Base-by-base conservation (phyloP, 148 eudicot species). In the Persicaria tinctoria region DNA sequence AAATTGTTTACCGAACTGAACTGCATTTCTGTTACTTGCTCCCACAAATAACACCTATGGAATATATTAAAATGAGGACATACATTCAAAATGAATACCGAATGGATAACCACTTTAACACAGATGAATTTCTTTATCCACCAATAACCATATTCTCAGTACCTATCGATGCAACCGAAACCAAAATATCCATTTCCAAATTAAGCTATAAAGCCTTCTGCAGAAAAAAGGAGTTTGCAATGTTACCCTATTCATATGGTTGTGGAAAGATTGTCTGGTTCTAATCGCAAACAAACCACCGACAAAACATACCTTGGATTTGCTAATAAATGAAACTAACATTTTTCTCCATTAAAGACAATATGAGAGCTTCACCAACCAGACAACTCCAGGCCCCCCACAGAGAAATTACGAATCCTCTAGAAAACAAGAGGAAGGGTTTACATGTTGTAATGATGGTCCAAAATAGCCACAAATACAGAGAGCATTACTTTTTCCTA, bases 311-410 rank as follows among this genome's bases (percentile, higher is more conserved):
- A 62, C 68, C 45, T 27, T 63, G 16, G 45, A 27, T 38, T 63
- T 27, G 68, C 16, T 23, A 27, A 63, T 63, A 66, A 38, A 66
- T 38, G 48, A 44, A 13, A 66, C 70, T 13, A 41, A 41, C 70
- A 66, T 41, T 38, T 32, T n/a, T 66, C 70, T 41, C 70, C 70
- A 66, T 66, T 66, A 38, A 66, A 66, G 70, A 66, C 70, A 66
- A 14, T 12, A 66, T 41, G 18, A 6, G 70, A 66, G 48, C 8
- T 66, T 66, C 70, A 66, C 70, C 70, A 66, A 66, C 47, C 70
- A 66, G 69, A 63, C 69, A 63, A 32, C 69, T 38, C 69, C 46
- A 38, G 47, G 48, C 70, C 48, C 48, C 41, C 70, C 47, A 38
- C 46, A 44, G 48, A 38, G 48, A 66, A 66, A 66, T 66, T 66